Percentiles rank a stretch among this genome's conserved stretches.
phyloP scores from a whole-genome alignment of 257 asterid genomes.

The Solanum habrochaites region DNA sequence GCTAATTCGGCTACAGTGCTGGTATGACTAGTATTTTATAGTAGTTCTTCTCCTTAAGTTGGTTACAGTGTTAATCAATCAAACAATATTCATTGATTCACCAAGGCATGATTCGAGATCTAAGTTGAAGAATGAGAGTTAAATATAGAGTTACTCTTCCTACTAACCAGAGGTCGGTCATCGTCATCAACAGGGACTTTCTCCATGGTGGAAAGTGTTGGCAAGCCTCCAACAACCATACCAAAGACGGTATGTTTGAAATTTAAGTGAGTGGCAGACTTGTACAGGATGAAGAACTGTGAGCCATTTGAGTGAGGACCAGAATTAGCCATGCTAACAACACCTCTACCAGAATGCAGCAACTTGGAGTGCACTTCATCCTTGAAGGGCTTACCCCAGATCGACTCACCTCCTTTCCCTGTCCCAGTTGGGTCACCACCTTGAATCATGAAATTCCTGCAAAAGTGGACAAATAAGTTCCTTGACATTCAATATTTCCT shows the following conservation, averaged over 20 bases:
- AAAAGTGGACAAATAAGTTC: not conserved
- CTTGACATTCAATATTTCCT: not conserved
- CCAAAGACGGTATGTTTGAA: slow-evolving; percentile 92
- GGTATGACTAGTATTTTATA: not conserved
- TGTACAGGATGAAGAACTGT: slow-evolving; percentile 87
- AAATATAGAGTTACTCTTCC: not conserved
- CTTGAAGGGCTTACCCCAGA: slow-evolving; percentile 90
- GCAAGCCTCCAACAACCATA: slow-evolving; percentile 85
- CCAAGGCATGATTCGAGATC: not conserved
- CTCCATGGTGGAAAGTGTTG: slow-evolving; percentile 80
- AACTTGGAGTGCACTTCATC: slow-evolving; percentile 93
- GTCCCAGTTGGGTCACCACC: slow-evolving; percentile 99
- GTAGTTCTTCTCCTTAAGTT: not conserved
- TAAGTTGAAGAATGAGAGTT: not conserved
- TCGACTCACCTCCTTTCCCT: slow-evolving; percentile 91
- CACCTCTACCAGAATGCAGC: slow-evolving; percentile 90
- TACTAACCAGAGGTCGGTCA: slow-evolving; percentile 75
- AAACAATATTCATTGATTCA: not conserved
- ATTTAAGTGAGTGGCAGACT: slow-evolving; percentile 92
- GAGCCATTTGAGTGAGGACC: slow-evolving; percentile 98
- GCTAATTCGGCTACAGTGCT: not conserved
- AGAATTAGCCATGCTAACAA: slow-evolving; percentile 97
- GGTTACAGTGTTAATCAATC: not conserved
- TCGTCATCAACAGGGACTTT: slow-evolving; percentile 77
- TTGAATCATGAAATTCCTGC: slow-evolving; percentile 95